These are phyloP conservation scores for Sporothrix sp. DNA, from an alignment of 2,329 filamentous ascomycete species.

Conservation along the genomic window DNA sequence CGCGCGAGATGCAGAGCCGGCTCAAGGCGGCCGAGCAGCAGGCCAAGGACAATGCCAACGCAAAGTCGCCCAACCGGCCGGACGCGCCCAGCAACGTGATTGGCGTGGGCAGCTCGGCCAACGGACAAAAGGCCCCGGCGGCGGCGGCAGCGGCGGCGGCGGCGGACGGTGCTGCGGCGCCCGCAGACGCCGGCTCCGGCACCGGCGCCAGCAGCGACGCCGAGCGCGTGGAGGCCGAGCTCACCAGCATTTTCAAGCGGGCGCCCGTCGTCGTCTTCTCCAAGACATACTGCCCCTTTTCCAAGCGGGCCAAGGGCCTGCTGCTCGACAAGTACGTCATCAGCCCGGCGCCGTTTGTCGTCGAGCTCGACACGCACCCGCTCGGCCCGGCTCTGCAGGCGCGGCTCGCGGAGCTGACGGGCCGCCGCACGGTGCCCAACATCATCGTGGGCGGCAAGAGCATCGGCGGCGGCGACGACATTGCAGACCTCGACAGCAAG, in stretches of 20 bases:
- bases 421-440: constrained; percentile 81
- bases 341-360: constrained; percentile 70
- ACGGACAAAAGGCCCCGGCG: constrained; percentile 42
- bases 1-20: constrained; percentile 47
- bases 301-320: constrained; percentile 73
- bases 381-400: constrained; percentile 65
- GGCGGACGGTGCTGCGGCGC: constrained; percentile 33
- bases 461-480: constrained; percentile 83
- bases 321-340: constrained; percentile 80
- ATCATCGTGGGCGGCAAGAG: constrained; percentile 78
- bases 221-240: constrained; percentile 56
- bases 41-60: constrained; percentile 58
- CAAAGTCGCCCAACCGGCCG: constrained; percentile 52
- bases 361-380: constrained; percentile 79
- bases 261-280: constrained; percentile 85
- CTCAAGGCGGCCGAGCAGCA: constrained; percentile 59
- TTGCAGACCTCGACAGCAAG: constrained; percentile 58
- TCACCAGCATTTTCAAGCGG: constrained; percentile 70
- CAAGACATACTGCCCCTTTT: constrained; percentile 85
- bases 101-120: constrained; percentile 48
- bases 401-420: constrained; percentile 61
- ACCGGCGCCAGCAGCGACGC: constrained; percentile 45
- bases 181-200: constrained; percentile 28
- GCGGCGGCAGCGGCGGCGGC: constrained; percentile 33
- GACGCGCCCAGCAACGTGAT: constrained; percentile 49